Evolutionary conservation across 352 stramenopile species (phyloP).

Genomic region (Phytophthora citrophthora): DNA sequence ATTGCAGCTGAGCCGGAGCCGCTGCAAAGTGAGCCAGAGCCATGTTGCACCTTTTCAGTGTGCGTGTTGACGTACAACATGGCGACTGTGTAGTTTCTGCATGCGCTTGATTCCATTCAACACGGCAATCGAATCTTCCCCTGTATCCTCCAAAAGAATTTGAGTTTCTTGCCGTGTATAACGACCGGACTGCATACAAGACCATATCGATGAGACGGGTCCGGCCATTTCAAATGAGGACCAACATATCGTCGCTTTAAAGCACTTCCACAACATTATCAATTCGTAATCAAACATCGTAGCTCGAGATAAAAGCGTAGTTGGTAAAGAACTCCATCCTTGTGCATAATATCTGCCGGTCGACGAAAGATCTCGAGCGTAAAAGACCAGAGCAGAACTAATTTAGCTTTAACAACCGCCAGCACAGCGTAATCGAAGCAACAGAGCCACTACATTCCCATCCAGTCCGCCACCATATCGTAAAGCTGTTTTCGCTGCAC

Average conservation of each 20-base stretch:
- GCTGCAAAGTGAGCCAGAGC: slow-evolving; percentile 3
- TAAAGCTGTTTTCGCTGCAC: slow-evolving; percentile 31
- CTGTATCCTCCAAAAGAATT: no score
- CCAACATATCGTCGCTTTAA: no score
- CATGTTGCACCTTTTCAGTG: slow-evolving; percentile 14
- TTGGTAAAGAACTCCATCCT: not conserved
- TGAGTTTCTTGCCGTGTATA: no score
- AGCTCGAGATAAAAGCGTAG: not conserved
- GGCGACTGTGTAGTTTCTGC: not conserved
- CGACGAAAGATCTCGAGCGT: not conserved
- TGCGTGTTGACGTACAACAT: slow-evolving; percentile 13
- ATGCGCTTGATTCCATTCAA: slow-evolving; percentile 7
- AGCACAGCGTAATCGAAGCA: slow-evolving; percentile 4
- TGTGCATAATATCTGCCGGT: not conserved
- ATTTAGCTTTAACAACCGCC: slow-evolving; percentile 3
- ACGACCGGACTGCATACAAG: no score
- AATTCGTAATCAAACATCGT: no score
- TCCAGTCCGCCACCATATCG: slow-evolving; percentile 27
- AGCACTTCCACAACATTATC: no score
- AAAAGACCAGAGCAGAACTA: not conserved
- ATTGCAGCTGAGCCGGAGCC: slow-evolving; percentile 4
- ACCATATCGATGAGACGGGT: no score
- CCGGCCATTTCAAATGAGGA: no score
- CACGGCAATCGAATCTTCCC: slow-evolving; percentile 8
- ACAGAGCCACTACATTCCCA: slow-evolving; percentile 18